Percentiles rank a stretch among this genome's conserved stretches.
Conservation (phyloP, 2,329 filamentous ascomycete species). For the Diaporthe ampelina region DNA sequence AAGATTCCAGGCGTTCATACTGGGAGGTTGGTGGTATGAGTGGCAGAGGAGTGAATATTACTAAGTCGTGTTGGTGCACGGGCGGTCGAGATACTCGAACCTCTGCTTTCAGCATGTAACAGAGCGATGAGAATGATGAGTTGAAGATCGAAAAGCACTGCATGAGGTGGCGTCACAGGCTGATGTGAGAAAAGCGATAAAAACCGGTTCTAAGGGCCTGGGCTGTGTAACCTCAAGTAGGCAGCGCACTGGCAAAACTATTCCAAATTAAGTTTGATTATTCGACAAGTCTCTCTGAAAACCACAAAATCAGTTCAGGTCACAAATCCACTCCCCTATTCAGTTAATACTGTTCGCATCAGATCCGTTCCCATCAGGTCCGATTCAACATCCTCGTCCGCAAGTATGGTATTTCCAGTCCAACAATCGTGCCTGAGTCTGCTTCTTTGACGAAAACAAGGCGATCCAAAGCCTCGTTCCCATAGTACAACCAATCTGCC, state of each 20-base stretch:
- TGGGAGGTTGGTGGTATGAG: not conserved
- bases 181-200: not conserved
- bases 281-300: no score
- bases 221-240: not conserved
- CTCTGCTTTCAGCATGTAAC: no score
- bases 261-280: no score
- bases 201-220: not conserved
- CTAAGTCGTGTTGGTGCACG: not conserved
- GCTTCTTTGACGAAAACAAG: not conserved
- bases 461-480: not conserved
- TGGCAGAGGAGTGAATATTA: not conserved
- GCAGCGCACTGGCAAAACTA: no score
- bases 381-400: not conserved
- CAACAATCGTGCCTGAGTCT: not conserved
- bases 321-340: not conserved
- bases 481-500: constrained; percentile 8
- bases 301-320: no score
- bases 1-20: not conserved
- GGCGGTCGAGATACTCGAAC: not conserved
- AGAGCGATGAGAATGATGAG: not conserved
- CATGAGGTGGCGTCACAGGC: not conserved
- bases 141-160: not conserved
- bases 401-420: not conserved
- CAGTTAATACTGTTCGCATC: not conserved
- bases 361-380: not conserved